These are phyloP conservation scores for Cladophialophora psammophila DNA, from an alignment of 2,329 filamentous ascomycete genomes.

Conservation along the genomic window DNA sequence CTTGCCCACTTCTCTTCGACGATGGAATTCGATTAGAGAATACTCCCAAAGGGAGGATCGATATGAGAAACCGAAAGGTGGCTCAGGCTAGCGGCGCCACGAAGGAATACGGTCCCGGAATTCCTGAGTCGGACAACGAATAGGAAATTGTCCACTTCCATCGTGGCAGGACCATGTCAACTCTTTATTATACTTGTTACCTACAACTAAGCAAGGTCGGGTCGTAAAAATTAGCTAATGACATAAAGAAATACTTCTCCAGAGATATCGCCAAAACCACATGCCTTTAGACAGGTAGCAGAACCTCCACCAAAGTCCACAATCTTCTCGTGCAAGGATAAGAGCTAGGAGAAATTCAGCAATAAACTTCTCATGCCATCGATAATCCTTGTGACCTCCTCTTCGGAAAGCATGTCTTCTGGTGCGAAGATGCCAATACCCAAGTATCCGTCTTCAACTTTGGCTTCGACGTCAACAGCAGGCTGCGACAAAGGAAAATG, in stretches of 20 bases:
- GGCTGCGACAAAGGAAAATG: slow-evolving; percentile 47
- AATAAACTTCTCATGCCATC: slow-evolving; percentile 29
- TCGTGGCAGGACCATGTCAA: background rate
- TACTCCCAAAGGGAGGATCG: no score
- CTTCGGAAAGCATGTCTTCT: slow-evolving; percentile 51
- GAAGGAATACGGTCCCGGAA: background rate
- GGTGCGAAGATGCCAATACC: slow-evolving; percentile 63
- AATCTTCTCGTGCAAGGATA: background rate
- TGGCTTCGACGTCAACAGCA: slow-evolving; percentile 64
- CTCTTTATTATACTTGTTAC: background rate
- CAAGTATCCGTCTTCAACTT: slow-evolving; percentile 55
- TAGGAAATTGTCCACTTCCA: slow-evolving; percentile 1
- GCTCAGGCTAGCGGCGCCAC: background rate
- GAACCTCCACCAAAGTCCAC: background rate
- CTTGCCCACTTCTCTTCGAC: no score
- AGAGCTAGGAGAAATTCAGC: background rate
- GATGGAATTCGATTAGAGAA: no score
- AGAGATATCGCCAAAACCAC: background rate
- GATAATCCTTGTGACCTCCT: slow-evolving; percentile 29
- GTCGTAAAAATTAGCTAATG: background rate
- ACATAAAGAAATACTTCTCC: background rate
- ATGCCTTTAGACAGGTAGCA: no score
- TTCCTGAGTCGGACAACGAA: background rate
- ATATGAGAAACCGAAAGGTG: no score
- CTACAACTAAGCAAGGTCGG: background rate